These are phyloP conservation scores for Arthrobotrys entomopaga DNA, from an alignment of 2,329 filamentous ascomycete genomes.

Conservation along the genomic window DNA sequence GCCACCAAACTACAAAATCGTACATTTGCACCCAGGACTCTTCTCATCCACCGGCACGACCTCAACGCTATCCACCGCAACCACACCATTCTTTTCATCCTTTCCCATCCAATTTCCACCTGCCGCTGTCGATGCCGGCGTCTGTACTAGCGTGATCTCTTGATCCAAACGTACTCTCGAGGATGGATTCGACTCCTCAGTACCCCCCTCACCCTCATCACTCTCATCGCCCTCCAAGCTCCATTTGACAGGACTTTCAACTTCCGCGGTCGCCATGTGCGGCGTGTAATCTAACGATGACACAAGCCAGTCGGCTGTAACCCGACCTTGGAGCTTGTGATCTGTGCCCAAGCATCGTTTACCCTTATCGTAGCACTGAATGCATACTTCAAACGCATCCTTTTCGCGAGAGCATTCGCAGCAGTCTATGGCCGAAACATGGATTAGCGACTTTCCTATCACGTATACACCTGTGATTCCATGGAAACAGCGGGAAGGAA, in stretches of 20 bases:
- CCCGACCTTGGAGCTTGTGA: conserved; percentile 5
- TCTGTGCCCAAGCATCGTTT: not conserved
- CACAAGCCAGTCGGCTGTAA: conserved; percentile 6
- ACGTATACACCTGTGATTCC: not conserved
- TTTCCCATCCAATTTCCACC: not conserved
- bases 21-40: conserved; percentile 14
- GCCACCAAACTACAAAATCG: not conserved
- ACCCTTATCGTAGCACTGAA: conserved; percentile 4
- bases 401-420: conserved; percentile 18
- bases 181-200: not conserved
- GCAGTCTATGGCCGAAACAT: conserved; percentile 4
- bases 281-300: conserved; percentile 18
- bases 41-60: not conserved
- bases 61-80: no score
- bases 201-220: not conserved
- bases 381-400: conserved; percentile 8
- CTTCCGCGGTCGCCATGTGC: conserved; percentile 1
- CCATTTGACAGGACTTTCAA: conserved; percentile 15
- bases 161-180: not conserved
- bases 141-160: not conserved
- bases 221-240: not conserved
- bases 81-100: not conserved
- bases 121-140: not conserved
- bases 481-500: not conserved
- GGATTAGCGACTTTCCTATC: no score